Base-by-base conservation (phyloP, 176 grass and related monocot genomes). In the Paspalum notatum region DNA sequence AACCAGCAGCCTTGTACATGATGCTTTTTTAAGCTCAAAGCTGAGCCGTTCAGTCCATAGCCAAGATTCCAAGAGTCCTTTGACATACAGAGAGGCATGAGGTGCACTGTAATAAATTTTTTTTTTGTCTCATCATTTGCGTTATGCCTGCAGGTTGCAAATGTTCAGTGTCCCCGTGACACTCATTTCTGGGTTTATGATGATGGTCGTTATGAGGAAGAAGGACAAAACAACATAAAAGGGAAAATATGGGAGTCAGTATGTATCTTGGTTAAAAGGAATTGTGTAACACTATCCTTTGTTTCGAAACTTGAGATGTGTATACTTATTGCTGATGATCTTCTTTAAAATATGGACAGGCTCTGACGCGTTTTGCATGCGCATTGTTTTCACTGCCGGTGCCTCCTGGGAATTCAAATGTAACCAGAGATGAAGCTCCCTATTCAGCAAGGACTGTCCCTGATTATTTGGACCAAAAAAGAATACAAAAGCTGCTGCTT, bases 111-210 rank as follows among this genome's bases (percentile, higher is more conserved):
- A 20, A 41, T 14, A 32, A 49, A 9, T 21, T 8, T 77, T 68
- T 69, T 0, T 80, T 60, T 82, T 57, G 12, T 63, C 48, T 71
- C 27, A 82, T 71, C n/a, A 24, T 57, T 71, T 64, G 12, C 12
- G 47, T 77, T 81, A 22, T 85, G 57, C 41, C 51, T 78, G 49
- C 86, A 98, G 96, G 38, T 98, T 80, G 90, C 92, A 84, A 75
- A 84, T 84, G 96, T 98, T 66, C 96, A 95, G 41, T 98, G 96
- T 44, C 92, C 96, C 37, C 90, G 88, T 62, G 96, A 90, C 77
- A 98, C 92, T 47, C 96, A 98, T 77, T 98, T 98, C 83, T 98
- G 96, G 96, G 96, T 98, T 59, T 98, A 98, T 79, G 86, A 95
- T 71, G 96, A 95, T 66, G 96, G 96, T 58, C 74, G 84, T 22